A percentile compares a stretch with the other conserved stretches of the same genome.
These are phyloP conservation scores for Elymus sibiricus DNA, from an alignment of 176 grass and related monocot species.

Conservation along the genomic window DNA sequence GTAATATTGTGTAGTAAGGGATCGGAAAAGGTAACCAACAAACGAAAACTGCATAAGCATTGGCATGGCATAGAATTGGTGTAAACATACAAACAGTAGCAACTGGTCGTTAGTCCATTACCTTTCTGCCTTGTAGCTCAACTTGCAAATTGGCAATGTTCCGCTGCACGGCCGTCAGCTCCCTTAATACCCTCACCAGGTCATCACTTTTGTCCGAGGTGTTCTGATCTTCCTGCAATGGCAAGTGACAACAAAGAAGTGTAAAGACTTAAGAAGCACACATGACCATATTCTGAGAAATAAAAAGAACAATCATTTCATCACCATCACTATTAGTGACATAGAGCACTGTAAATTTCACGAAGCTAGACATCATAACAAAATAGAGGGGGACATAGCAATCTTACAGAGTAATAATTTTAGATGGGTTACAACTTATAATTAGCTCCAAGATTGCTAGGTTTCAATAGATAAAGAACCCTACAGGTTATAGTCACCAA, in stretches of 20 bases:
- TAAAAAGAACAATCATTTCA: not conserved
- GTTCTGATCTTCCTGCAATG: slow-evolving; percentile 67
- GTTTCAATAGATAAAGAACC: not conserved
- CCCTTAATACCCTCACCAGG: slow-evolving; percentile 81
- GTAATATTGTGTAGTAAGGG: not conserved
- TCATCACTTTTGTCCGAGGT: slow-evolving; percentile 83
- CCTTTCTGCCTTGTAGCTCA: slow-evolving; percentile 97
- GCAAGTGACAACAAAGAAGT: not conserved
- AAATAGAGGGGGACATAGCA: not conserved
- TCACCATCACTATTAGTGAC: not conserved
- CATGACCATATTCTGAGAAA: not conserved
- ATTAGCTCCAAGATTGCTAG: not conserved
- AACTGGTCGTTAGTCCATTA: slow-evolving; percentile 10
- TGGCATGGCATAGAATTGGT: not conserved
- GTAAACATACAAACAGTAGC: not conserved
- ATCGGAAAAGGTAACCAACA: not conserved
- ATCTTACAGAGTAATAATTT: not conserved
- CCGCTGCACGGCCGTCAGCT: slow-evolving; percentile 77
- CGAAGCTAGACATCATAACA: not conserved
- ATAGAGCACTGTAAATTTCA: not conserved
- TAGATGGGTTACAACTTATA: not conserved
- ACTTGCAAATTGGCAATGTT: slow-evolving; percentile 98
- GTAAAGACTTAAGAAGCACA: not conserved
- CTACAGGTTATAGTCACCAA: not conserved
- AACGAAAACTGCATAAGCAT: not conserved